Evolutionary conservation across 768 basidiomycete species (phyloP), one percentile per base, ranked within the genome.

Genomic region (Hericium coralloides): DNA sequence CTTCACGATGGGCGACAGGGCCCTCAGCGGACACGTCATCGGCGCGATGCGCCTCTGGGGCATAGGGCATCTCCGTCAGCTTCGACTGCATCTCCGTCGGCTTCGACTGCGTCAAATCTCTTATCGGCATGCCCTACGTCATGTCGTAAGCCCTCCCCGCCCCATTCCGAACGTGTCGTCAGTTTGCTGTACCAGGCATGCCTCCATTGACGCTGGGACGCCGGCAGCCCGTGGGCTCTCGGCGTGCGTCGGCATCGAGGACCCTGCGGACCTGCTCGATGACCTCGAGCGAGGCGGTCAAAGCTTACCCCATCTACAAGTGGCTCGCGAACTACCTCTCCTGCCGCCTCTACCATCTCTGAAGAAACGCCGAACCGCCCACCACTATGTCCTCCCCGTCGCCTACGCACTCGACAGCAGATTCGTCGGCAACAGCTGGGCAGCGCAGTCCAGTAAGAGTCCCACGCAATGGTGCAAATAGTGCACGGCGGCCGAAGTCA

Each of bases 191-290:
- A 55, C 14, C 62, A 95, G 95, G 17, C 97, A 99, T 69, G 94
- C 97, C 23, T 98, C 97, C 39, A 99, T 99, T 62, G 95, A 98
- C 66, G 84, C 97, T 22, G 89, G 90, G 8, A 85, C 84, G n/a
- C 87, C 97, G 36, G 92, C 92, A 17, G 93, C 85, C 41, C 90
- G 97, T 56, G 95, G 95, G 45, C 79, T 99, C 17, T 97, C 97
- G n/a, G 97, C 98, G 48, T 99, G 97, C 65, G 95, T 98, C 63
- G 97, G 97, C 55, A 98, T 99, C 59, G 97, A 99, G 72, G 97
- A 99, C 70, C 78, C 92, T 0, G 77, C 82, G 31, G 97, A 99
- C 73, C 79, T 99, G 45, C 76, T 98, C 39, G 95, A 97, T 67
- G 97, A 99, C 70, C 84, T 99, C 22, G 93, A 98, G 68, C 84